Percentiles rank a stretch among this genome's conserved stretches.
Conservation (phyloP, 2,329 filamentous ascomycete genomes). For the Penicillium sp. region DNA sequence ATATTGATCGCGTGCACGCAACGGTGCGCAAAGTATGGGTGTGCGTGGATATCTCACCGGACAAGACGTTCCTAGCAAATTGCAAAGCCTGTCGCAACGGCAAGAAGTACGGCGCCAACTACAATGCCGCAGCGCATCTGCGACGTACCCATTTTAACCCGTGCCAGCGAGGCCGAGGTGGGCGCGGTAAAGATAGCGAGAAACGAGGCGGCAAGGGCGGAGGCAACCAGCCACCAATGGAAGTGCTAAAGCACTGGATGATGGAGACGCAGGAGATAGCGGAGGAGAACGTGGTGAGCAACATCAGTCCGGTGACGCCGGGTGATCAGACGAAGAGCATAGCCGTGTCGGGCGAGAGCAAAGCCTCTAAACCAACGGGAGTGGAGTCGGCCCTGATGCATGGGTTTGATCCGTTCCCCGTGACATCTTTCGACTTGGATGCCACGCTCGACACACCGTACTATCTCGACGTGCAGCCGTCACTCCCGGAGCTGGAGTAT, state of each 20-base stretch:
- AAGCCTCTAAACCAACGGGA: background rate
- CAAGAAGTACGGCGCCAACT: slow-evolving; percentile 85
- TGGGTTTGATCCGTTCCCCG: slow-evolving; percentile 28
- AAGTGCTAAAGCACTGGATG: slow-evolving; percentile 58
- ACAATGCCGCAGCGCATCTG: slow-evolving; percentile 89
- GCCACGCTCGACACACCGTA: slow-evolving; percentile 31
- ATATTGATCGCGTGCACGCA: slow-evolving; percentile 63
- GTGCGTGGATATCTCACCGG: slow-evolving; percentile 54
- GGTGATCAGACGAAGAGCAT: background rate
- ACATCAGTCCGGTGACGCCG: background rate
- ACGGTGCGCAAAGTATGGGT: slow-evolving; percentile 57
- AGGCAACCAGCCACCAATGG: slow-evolving; percentile 58
- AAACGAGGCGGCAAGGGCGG: slow-evolving; percentile 58
- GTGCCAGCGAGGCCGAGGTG: slow-evolving; percentile 51
- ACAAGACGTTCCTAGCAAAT: slow-evolving; percentile 63
- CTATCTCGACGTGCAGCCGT: slow-evolving; percentile 30
- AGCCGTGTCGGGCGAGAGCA: background rate
- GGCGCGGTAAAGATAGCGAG: slow-evolving; percentile 55
- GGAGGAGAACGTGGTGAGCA: slow-evolving; percentile 19
- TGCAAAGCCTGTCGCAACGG: slow-evolving; percentile 75
- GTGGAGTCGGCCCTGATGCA: slow-evolving; percentile 28
- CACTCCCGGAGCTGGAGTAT: slow-evolving; percentile 34
- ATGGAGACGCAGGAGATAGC: slow-evolving; percentile 51
- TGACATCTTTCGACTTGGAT: slow-evolving; percentile 29
- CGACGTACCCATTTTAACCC: slow-evolving; percentile 82